Evolutionary conservation across 805 yeast genomes (phyloP), one percentile per base, ranked within the genome.

Genomic region (Pichia sporocuriosa): DNA sequence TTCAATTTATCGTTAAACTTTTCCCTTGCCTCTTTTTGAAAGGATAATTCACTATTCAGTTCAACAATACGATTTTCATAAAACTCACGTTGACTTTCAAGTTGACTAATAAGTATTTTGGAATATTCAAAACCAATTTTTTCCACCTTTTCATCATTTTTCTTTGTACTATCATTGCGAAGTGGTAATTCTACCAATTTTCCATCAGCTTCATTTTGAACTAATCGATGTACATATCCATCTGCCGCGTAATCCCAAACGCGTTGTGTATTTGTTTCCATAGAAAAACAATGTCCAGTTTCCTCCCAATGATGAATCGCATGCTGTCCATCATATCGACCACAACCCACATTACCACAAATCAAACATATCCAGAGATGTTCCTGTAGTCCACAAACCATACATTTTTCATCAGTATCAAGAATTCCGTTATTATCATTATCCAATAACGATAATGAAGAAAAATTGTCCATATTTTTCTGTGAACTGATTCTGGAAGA

Each of bases 211-310:
- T 84, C 89, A 59, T 85, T 87, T 46, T 88, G 86, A 4, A 88
- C 73, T 32, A 88, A 63, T 37, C 97, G 62, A 59, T 88, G 97
- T 9, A 88, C 96, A 58, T 88, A 88, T 49, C 78, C 79, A 57
- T 88, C 97, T 2, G 89, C 89, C 0, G 89, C 88, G 58, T 88
- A 88, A 58, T 88, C 96, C 97, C 97, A 88, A 1, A 88, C 95
- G 31, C 97, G 68, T 46, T 88, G 93, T 0, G 94, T 76, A 10
- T 69, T 62, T 35, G 85, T 67, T 55, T 88, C 96, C 95, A 88
- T 87, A 0, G 96, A 84, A 64, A 85, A 88, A 53, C 95, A 84
- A 59, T 88, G 97, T 6, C 82, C 79, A 0, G 95, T 81, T 9
- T 68, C 67, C 15, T 79, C 75, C 58, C 75, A 89, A 61, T 88